A percentile compares a stretch with the other conserved stretches of the same genome.
These are phyloP conservation scores for Malania oleifera DNA, from an alignment of 164 flowering plant genomes.

Conservation along the genomic window DNA sequence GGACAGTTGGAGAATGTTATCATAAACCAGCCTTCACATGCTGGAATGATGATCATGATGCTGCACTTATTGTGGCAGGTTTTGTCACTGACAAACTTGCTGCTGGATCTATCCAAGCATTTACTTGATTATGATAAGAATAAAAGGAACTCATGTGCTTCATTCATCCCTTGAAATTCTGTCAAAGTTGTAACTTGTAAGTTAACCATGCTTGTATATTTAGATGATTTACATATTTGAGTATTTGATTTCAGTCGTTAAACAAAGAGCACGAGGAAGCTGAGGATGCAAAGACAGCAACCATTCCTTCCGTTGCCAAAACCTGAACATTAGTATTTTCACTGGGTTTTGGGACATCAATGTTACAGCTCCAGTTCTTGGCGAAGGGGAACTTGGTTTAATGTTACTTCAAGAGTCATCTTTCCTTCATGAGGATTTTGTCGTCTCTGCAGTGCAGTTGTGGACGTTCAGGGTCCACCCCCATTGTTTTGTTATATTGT, in stretches of 20 bases:
- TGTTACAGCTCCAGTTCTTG: conserved; percentile 2
- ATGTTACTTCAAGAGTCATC: background rate
- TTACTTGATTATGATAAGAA: no score
- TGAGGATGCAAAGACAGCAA: conserved; percentile 73
- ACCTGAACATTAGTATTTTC: conserved; percentile 26
- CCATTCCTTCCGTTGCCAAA: conserved; percentile 51
- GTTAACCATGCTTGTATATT: background rate
- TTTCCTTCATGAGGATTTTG: conserved; percentile 6
- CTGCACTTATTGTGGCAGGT: no score
- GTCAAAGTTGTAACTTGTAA: no score
- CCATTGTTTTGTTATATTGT: background rate
- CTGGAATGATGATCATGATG: no score
- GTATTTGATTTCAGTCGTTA: conserved; percentile 51
- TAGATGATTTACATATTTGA: background rate
- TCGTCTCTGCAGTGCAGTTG: background rate
- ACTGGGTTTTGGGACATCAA: background rate
- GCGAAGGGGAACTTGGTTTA: background rate
- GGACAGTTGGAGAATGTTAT: no score
- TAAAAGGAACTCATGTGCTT: no score
- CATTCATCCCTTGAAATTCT: no score
- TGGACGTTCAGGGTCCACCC: background rate
- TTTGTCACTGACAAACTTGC: no score
- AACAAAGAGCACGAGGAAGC: conserved; percentile 96
- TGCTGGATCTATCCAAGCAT: no score
- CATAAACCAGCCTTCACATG: no score